Base-by-base conservation (phyloP, 2,329 filamentous ascomycete genomes). In the Dichotomopilus funicola region DNA sequence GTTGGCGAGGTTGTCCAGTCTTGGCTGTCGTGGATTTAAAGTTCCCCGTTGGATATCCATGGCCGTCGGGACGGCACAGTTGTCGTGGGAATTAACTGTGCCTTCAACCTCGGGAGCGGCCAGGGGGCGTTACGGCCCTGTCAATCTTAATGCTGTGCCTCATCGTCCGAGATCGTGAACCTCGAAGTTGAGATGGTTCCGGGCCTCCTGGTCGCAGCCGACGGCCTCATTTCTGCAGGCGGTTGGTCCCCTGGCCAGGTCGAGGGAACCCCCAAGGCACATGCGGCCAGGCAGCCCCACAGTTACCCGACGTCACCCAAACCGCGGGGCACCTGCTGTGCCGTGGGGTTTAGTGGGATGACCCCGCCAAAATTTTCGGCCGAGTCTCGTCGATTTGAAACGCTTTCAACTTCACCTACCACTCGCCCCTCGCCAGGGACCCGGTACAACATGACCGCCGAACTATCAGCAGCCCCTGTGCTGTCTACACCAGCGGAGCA, bases 401-500 rank as follows among this genome's bases (percentile, higher is more conserved):
- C 40, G 2, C 5, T n/a, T 13, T 6, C 40, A 8, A 11, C 36
- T 33, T 19, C 31, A 35, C 31, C 31, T 51, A 41, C 3, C 31
- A 2, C 3, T 3, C 12, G 13, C 36, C 7, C 42, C 31, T 33
- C 40, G n/a, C 49, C 31, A 45, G 5, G 19, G 19, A 27, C 19
- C 19, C 19, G 19, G 19, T 27, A 27, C 19, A 56, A 31, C 46
- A 82, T 81, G 77, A 66, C 74, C 10, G 66, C 70, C 57, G 74
- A 77, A 51, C 74, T 81, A 35, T 74, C 73, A 37, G 73, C 77
- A 11, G 67, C 83, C 7, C 83, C 83, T 3, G 78, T 83, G 35
- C 78, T 87, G 45, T 86, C 83, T 33, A 86, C 83, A 0, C 82
- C 83, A 33, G 81, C 83, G 47, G 80, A 84, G 49, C 70, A 81